Conservation (phyloP, 2,329 filamentous ascomycete genomes). For the Xylariaceae sp. region DNA sequence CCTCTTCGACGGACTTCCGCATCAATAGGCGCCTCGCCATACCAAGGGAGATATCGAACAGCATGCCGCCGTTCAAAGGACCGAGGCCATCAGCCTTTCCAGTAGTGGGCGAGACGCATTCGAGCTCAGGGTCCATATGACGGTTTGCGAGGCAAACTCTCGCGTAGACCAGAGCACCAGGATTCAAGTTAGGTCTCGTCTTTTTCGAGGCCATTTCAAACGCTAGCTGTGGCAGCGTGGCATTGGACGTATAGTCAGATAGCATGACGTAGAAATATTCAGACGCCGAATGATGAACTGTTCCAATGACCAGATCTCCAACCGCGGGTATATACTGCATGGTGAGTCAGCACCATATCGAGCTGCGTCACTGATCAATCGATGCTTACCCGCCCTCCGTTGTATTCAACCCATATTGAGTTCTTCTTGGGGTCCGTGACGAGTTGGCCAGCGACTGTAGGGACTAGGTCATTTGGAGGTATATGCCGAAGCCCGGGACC, state of each 20-base stretch:
- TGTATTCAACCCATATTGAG: constrained; percentile 75
- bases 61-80: constrained; percentile 80
- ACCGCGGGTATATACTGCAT: constrained; percentile 73
- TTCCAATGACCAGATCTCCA: constrained; percentile 89
- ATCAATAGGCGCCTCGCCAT: constrained; percentile 81
- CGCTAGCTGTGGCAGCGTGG: constrained; percentile 81
- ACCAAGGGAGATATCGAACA: constrained; percentile 77
- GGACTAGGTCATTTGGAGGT: constrained; percentile 72
- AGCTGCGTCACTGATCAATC: not conserved
- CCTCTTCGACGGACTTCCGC: constrained; percentile 61
- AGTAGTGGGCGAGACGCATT: constrained; percentile 83
- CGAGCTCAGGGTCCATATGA: constrained; percentile 86
- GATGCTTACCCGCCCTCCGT: constrained; percentile 65
- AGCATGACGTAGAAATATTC: constrained; percentile 83
- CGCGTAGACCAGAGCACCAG: constrained; percentile 85
- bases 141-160: constrained; percentile 77
- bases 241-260: constrained; percentile 64
- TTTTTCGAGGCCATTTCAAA: constrained; percentile 94
- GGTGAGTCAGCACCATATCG: constrained; percentile 34
- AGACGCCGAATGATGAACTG: constrained; percentile 72
- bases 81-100: constrained; percentile 89
- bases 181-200: constrained; percentile 75
- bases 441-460: constrained; percentile 69
- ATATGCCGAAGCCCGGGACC: constrained; percentile 84
- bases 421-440: constrained; percentile 73